phyloP scores from a whole-genome alignment of 169 alveolate genomes.

The Besnoitia besnoiti region DNA sequence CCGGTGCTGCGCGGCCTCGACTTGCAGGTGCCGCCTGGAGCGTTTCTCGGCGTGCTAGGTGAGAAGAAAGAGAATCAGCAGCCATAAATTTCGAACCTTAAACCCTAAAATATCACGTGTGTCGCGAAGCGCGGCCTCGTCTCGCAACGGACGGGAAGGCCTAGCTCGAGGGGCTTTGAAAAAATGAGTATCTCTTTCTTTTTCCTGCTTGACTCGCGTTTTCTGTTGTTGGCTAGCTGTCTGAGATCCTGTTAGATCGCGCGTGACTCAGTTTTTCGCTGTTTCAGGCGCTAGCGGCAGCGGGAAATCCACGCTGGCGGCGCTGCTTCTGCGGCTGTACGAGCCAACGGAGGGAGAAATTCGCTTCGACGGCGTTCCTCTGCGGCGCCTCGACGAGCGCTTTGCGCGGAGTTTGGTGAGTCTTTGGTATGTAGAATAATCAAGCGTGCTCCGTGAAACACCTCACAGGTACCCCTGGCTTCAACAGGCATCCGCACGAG shows the following conservation, averaged over 20 bases:
- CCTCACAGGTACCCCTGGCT: too few relatives aligned
- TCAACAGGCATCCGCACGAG: too few relatives aligned
- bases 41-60: conserved; percentile 36
- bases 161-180: too few relatives aligned
- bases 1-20: conserved; percentile 46
- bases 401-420: conserved; percentile 76
- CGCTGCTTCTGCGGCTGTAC: conserved; percentile 73
- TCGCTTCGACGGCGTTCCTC: conserved; percentile 75
- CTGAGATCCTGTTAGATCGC: too few relatives aligned
- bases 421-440: neutral
- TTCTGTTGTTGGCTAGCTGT: too few relatives aligned
- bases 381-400: conserved; percentile 3
- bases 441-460: too few relatives aligned
- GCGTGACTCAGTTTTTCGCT: too few relatives aligned
- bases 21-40: conserved; percentile 47
- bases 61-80: neutral
- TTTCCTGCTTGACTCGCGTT: neutral
- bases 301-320: conserved; percentile 83
- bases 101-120: too few relatives aligned
- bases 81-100: too few relatives aligned
- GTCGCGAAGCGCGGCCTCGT: too few relatives aligned
- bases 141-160: too few relatives aligned
- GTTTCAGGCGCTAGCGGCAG: conserved; percentile 86
- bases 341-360: conserved; percentile 85
- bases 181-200: too few relatives aligned